phyloP scores from a whole-genome alignment of 495 filamentous ascomycete species.

The Talaromyces trachyspermus region DNA sequence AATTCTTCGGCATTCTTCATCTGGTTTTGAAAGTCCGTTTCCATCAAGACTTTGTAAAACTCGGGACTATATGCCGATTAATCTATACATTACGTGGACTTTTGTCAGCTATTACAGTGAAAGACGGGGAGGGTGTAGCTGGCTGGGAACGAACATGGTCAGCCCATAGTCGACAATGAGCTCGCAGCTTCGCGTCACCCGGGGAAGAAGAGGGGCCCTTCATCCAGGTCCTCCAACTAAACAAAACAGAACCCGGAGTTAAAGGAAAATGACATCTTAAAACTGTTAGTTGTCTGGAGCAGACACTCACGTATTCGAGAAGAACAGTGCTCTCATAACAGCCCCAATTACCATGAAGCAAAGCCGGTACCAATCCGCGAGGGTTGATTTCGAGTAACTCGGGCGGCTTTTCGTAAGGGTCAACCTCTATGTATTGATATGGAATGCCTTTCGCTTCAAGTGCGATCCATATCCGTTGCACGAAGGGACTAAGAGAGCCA shows the following conservation, averaged over 20 bases:
- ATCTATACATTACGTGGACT: constrained; percentile 42
- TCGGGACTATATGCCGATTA: constrained; percentile 74
- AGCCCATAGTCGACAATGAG: constrained; percentile 76
- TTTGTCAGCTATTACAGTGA: constrained; percentile 12
- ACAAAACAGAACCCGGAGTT: background rate
- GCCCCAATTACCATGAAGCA: constrained; percentile 79
- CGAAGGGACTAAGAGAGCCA: constrained; percentile 59
- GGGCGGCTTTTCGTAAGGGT: constrained; percentile 77
- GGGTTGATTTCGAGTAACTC: constrained; percentile 78
- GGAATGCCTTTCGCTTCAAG: constrained; percentile 75
- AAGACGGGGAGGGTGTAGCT: background rate
- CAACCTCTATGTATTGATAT: constrained; percentile 90
- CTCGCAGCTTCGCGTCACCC: constrained; percentile 58
- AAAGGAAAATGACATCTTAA: background rate
- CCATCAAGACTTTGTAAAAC: constrained; percentile 74
- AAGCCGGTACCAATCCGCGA: constrained; percentile 77
- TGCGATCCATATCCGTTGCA: constrained; percentile 93
- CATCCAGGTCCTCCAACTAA: constrained; percentile 71
- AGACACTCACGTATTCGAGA: constrained; percentile 78
- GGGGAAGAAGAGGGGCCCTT: constrained; percentile 56
- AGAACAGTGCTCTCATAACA: constrained; percentile 82
- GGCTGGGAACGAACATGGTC: constrained; percentile 60
- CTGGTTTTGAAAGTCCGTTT: constrained; percentile 60
- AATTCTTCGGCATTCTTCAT: constrained; percentile 56
- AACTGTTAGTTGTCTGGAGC: no score